phyloP scores from a whole-genome alignment of 2,329 filamentous ascomycete species.

The Diplodia scrobiculata region DNA sequence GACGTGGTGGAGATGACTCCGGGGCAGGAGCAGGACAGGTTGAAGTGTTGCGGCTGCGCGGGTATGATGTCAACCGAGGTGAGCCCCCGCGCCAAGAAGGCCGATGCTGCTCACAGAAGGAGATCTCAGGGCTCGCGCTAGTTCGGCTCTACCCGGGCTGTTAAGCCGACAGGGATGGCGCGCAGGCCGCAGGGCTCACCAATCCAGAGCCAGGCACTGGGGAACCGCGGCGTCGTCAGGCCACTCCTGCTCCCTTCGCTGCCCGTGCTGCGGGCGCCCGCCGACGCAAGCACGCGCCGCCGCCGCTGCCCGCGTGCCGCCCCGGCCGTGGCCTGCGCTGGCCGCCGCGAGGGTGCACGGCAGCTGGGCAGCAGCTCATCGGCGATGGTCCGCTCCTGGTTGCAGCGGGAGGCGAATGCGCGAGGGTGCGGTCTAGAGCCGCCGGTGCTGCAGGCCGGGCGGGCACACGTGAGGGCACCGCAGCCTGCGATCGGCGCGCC shows the following conservation, averaged over 20 bases:
- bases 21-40: background rate
- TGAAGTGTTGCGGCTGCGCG: constrained; percentile 25
- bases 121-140: constrained; percentile 27
- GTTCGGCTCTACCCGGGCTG: constrained; percentile 24
- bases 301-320: constrained; percentile 2
- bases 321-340: background rate
- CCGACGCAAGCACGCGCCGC: background rate
- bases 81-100: constrained; percentile 21
- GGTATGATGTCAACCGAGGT: background rate
- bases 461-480: constrained; percentile 17
- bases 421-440: constrained; percentile 22
- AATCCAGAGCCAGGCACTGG: constrained; percentile 11
- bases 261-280: background rate
- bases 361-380: background rate
- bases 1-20: background rate
- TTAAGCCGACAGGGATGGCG: constrained; percentile 7
- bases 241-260: background rate
- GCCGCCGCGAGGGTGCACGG: background rate
- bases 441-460: background rate
- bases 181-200: constrained; percentile 18
- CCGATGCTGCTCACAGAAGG: constrained; percentile 27
- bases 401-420: background rate
- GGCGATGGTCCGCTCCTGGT: background rate
- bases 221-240: background rate
- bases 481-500: constrained; percentile 6